phyloP scores from a whole-genome alignment of 768 basidiomycete species.

The Rhodotorula kratochvilovae region DNA sequence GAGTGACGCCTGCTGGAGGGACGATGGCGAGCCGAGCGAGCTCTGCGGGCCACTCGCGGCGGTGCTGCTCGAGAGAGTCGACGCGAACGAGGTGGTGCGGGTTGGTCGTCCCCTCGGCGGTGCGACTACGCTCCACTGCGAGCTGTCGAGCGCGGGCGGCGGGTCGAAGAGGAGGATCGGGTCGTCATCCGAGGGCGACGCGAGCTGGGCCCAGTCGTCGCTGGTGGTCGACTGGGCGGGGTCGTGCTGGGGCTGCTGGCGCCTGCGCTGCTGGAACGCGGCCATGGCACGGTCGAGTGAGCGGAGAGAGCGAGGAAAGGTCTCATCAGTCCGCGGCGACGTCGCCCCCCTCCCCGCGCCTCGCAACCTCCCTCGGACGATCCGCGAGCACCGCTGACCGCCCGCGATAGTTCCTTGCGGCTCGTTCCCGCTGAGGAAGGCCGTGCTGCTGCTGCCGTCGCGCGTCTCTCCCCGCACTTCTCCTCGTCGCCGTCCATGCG shows the following conservation, averaged over 20 bases:
- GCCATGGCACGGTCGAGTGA: background rate
- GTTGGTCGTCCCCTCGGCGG: background rate
- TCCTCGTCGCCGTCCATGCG: no score
- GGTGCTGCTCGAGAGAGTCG: background rate
- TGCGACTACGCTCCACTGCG: background rate
- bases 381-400: no score
- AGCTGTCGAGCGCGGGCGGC: background rate
- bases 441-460: no score
- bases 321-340: no score
- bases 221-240: no score
- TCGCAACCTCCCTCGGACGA: no score
- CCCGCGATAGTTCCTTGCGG: no score
- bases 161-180: background rate
- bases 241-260: background rate
- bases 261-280: conserved; percentile 1
- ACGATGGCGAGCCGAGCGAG: background rate
- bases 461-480: no score
- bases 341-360: no score
- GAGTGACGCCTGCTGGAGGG: background rate
- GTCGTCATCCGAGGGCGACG: background rate
- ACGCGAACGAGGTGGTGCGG: background rate
- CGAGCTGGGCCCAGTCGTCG: background rate
- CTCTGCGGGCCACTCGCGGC: background rate
- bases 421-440: no score
- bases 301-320: background rate